phyloP scores from a whole-genome alignment of 768 basidiomycete species.

The Lactifluus volemus region DNA sequence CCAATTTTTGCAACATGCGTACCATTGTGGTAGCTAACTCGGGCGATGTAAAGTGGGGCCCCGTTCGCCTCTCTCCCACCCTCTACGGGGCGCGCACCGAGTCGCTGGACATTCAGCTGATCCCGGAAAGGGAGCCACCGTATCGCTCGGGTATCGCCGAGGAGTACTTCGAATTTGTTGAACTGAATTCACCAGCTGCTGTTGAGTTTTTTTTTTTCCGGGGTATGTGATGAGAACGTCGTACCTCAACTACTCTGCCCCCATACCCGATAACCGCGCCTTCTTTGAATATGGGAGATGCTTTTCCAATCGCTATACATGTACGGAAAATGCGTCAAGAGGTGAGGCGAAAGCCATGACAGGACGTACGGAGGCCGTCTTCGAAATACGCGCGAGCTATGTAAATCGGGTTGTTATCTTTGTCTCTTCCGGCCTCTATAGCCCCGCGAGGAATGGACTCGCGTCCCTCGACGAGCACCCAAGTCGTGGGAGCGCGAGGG shows the following conservation, averaged over 20 bases:
- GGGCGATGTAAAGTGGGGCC: conserved; percentile 50
- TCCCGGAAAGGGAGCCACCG: conserved; percentile 49
- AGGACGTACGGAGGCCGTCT: conserved; percentile 42
- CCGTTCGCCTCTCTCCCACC: conserved; percentile 60
- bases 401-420: conserved; percentile 44
- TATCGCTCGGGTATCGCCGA: conserved; percentile 49
- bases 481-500: conserved; percentile 42
- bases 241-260: conserved; percentile 50
- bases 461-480: conserved; percentile 53
- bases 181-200: conserved; percentile 32
- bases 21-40: conserved; percentile 43
- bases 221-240: conserved; percentile 3
- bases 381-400: conserved; percentile 52
- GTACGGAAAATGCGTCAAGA: conserved; percentile 6
- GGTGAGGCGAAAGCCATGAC: neutral
- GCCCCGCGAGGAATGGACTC: conserved; percentile 46
- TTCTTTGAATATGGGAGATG: conserved; percentile 45
- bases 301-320: conserved; percentile 55
- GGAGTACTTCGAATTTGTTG: conserved; percentile 58
- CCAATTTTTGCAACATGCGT: conserved; percentile 60
- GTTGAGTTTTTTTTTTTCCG: neutral
- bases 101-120: conserved; percentile 33
- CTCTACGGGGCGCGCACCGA: conserved; percentile 50
- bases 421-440: conserved; percentile 43
- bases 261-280: conserved; percentile 58